phyloP scores from a whole-genome alignment of 73 alveolate species.

The Tetrahymena borealis region DNA sequence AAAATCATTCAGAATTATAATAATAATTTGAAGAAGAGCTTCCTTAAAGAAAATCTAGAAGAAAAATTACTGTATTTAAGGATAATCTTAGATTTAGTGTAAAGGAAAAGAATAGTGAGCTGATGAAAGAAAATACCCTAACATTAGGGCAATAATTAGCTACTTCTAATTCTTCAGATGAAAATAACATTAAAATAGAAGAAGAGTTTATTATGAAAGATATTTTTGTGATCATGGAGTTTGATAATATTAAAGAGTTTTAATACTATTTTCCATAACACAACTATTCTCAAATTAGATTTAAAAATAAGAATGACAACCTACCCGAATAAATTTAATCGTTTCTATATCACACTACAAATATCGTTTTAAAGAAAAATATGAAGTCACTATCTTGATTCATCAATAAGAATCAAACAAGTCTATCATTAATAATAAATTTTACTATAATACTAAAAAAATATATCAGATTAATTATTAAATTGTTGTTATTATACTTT shows the following conservation, averaged over 20 bases:
- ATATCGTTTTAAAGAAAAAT: background rate
- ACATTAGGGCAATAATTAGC: background rate
- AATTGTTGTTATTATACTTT: too few relatives aligned
- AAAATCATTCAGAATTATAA: too few relatives aligned
- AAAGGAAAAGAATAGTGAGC: background rate
- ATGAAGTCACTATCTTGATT: background rate
- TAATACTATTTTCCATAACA: background rate
- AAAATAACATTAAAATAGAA: background rate
- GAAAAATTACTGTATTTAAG: background rate
- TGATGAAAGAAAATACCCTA: background rate
- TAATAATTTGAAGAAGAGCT: background rate
- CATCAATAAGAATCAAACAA: background rate
- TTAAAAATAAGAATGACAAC: background rate
- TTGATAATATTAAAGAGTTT: background rate
- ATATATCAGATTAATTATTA: too few relatives aligned
- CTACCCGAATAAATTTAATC: background rate
- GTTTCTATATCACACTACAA: background rate
- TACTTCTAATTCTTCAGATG: background rate
- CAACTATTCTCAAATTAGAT: background rate
- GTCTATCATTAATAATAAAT: background rate
- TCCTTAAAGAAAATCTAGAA: background rate
- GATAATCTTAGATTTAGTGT: background rate
- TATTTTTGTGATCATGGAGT: background rate
- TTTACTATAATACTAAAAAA: too few relatives aligned
- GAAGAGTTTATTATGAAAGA: background rate